Evolutionary conservation across 768 basidiomycete genomes (phyloP), one percentile per base, ranked within the genome.

Genomic region (Lentinula boryana): DNA sequence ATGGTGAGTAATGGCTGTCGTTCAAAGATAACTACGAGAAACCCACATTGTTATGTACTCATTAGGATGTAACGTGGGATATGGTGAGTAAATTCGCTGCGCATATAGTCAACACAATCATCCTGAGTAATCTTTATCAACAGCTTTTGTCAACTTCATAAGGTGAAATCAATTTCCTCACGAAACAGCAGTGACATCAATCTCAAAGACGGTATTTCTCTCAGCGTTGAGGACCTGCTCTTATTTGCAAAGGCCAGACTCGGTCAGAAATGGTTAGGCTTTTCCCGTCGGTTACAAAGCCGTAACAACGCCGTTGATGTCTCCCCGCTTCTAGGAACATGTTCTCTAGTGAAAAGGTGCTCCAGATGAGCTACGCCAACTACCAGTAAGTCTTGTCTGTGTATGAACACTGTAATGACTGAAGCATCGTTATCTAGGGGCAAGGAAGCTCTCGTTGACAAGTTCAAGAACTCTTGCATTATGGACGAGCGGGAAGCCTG

Each of bases 301-400:
- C 36, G 23, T 21, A 13, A 31, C 5, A 18, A 63, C 58, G 32
- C 12, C 16, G 33, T 13, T 41, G 15, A 56, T 31, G 41, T 16
- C 36, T 12, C n/a, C 7, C 40, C 4, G 13, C 7, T 56, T 5
- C 16, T 69, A 93, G 91, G 91, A 94, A 95, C 69, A 86, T 92
- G 86, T 94, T 91, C 69, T 89, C 89, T 8, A 93, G 91, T 63
- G 91, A 95, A 72, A 95, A 95, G 68, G 86, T 93, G 8, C 73
- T 94, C 56, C 89, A 94, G 67, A 92, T 94, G 88, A 89, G 88
- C 65, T 95, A 94, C 69, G 94, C 93, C 3, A 94, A 92, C 65
- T 93, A 91, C 68, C 93, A 95, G 92, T 93, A 63, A 57, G 90
- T 80, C 50, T 50, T 16, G 60, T 31, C 56, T 59, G 18, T 56